Base-by-base conservation (phyloP, 768 basidiomycete species). In the Mycena maculata region DNA sequence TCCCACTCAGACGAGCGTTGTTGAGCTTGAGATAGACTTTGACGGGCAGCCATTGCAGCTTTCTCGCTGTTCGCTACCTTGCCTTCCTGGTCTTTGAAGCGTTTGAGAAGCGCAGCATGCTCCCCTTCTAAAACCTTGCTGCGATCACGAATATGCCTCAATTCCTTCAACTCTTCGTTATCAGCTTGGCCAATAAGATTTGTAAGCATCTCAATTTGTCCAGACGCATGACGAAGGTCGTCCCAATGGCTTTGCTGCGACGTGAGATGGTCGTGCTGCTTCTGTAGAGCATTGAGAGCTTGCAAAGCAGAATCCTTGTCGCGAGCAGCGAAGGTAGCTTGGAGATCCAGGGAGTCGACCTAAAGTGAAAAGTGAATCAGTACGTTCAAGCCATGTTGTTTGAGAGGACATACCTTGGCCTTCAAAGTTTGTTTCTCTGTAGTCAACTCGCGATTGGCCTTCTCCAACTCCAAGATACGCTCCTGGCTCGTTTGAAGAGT, bases 1-100 rank as follows among this genome's bases (percentile, higher is more conserved):
- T 95, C 94, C 92, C 92, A 94, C 72, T 95, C 94, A 4, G 86
- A 79, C 3, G 92, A 86, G 27, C 92, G 91, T 75, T 93, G 92
- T 67, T 94, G 91, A 23, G 91, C 89, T 68, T 91, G 89, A 23
- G 84, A 77, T 30, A 94, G 83, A 74, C 78, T 90, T 74, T 92
- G 89, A 45, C 87, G 87, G 3, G 87, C 83, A 20, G 88, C 78
- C 25, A 78, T 78, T 1, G 88, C 82, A 13, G 88, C 80, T 57
- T 88, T 86, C 49, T 95, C 92, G 71, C 81, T 87, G 71, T 86
- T 90, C 28, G 82, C 74, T 3, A 84, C 69, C 73, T 88, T 92
- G 54, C 72, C 80, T 70, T 95, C 94, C 53, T 88, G 85, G 7
- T 95, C 93, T 70, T 88, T 91, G 75, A 84, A 79, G 22, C 90